Conservation (phyloP, 2,329 filamentous ascomycete species). For the Cyphellophora europaea region DNA sequence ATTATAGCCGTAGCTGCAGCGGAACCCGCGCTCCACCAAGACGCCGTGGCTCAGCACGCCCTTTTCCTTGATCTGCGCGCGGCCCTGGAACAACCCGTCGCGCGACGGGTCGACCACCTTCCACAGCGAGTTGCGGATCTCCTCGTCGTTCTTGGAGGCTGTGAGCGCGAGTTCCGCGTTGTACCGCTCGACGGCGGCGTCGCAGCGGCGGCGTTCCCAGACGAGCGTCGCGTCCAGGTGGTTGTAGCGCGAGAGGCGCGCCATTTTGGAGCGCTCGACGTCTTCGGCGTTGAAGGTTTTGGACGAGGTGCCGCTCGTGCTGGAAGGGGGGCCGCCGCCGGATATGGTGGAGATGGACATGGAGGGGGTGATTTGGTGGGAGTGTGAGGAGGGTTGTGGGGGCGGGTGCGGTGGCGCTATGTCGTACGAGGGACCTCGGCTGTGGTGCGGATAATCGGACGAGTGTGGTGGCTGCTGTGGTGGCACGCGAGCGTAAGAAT, state of each 20-base stretch:
- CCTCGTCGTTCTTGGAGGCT: slow-evolving; percentile 49
- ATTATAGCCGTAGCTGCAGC: slow-evolving; percentile 93
- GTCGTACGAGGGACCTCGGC: slow-evolving; percentile 3
- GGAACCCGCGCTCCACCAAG: slow-evolving; percentile 78
- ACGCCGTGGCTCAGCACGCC: slow-evolving; percentile 61
- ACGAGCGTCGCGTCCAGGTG: slow-evolving; percentile 70
- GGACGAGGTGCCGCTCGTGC: slow-evolving; percentile 8
- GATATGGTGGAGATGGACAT: no score
- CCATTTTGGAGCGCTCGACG: slow-evolving; percentile 85
- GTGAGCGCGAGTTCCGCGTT: no score
- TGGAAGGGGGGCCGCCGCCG: slow-evolving; percentile 5
- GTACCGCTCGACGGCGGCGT: slow-evolving; percentile 71
- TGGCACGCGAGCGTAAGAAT: slow-evolving; percentile 3
- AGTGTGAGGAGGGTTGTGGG: slow-evolving; percentile 3
- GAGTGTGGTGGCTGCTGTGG: slow-evolving; percentile 5
- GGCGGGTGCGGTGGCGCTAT: background rate
- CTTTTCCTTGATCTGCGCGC: slow-evolving; percentile 35
- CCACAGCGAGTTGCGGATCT: slow-evolving; percentile 33
- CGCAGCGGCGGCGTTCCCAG: slow-evolving; percentile 77
- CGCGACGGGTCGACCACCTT: slow-evolving; percentile 60
- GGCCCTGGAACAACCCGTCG: slow-evolving; percentile 60
- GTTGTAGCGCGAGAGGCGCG: slow-evolving; percentile 67
- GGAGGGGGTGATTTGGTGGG: slow-evolving; percentile 8
- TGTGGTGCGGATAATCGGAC: slow-evolving; percentile 9
- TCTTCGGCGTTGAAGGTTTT: slow-evolving; percentile 27